A percentile compares a stretch with the other conserved stretches of the same genome.
Conservation (phyloP, 2,329 filamentous ascomycete species). For the Monilinia laxa region DNA sequence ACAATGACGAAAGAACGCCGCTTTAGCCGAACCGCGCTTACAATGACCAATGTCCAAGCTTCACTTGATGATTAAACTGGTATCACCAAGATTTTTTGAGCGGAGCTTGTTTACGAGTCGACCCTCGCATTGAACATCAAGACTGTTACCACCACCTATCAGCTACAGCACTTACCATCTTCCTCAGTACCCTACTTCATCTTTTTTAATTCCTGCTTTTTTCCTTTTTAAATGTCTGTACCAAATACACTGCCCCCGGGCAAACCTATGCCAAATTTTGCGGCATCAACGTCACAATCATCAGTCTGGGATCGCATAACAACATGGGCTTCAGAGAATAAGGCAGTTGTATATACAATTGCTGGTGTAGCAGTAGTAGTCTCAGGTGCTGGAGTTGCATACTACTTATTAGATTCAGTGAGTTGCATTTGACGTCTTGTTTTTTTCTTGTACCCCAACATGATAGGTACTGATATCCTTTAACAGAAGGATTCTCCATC, state of each 20-base stretch:
- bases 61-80: conserved; percentile 25
- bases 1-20: conserved; percentile 24
- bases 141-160: conserved; percentile 28
- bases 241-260: conserved; percentile 34
- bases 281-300: conserved; percentile 39
- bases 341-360: conserved; percentile 92
- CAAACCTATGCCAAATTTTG: conserved; percentile 37
- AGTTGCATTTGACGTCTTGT: conserved; percentile 34
- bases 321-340: conserved; percentile 92
- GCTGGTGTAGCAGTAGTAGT: conserved; percentile 91
- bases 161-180: conserved; percentile 29
- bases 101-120: conserved; percentile 11
- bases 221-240: conserved; percentile 35
- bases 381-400: conserved; percentile 86
- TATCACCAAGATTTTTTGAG: conserved; percentile 28
- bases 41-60: conserved; percentile 27
- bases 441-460: conserved; percentile 10
- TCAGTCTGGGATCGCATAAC: conserved; percentile 78
- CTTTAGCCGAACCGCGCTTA: conserved; percentile 16
- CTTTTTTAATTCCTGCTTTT: conserved; percentile 33
- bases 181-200: conserved; percentile 25
- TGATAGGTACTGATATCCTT: conserved; percentile 27
- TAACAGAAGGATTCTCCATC: conserved; percentile 33
- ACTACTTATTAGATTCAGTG: conserved; percentile 73
- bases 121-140: conserved; percentile 23